phyloP scores from a whole-genome alignment of 2,329 filamentous ascomycete species.

The Ophiostoma angusticollis region DNA sequence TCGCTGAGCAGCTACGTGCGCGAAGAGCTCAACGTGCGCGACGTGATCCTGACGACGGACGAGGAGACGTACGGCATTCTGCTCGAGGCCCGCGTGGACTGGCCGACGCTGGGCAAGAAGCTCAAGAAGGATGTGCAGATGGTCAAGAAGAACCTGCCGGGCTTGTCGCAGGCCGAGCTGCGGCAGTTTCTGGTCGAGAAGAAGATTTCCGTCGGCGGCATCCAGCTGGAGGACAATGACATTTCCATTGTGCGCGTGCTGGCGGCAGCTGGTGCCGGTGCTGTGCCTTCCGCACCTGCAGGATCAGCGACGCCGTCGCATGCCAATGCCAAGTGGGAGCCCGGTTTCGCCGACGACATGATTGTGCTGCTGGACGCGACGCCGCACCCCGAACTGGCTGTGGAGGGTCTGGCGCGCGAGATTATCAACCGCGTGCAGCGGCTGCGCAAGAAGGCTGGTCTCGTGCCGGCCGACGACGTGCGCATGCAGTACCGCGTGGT shows the following conservation, averaged over 20 bases:
- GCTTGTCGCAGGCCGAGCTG: conserved; percentile 66
- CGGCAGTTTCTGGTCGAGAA: conserved; percentile 62
- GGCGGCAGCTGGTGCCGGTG: conserved; percentile 24
- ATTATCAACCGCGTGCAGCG: conserved; percentile 89
- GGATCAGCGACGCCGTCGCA: background rate
- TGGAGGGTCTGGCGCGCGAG: conserved; percentile 82
- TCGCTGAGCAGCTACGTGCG: conserved; percentile 79
- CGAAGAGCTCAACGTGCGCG: conserved; percentile 83
- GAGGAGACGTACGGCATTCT: conserved; percentile 87
- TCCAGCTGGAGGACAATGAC: conserved; percentile 69
- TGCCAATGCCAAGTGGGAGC: conserved; percentile 12
- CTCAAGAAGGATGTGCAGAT: conserved; percentile 87
- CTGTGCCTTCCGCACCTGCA: background rate
- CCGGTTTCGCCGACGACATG: conserved; percentile 42
- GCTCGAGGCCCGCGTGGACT: conserved; percentile 82
- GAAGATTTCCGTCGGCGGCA: conserved; percentile 72
- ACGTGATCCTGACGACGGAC: conserved; percentile 71
- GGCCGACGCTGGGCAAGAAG: conserved; percentile 92
- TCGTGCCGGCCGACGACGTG: conserved; percentile 86
- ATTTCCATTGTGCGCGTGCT: conserved; percentile 70
- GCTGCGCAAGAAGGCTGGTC: conserved; percentile 82
- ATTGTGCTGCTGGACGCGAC: conserved; percentile 72
- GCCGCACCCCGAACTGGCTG: conserved; percentile 69
- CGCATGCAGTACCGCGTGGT: conserved; percentile 86
- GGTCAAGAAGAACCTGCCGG: conserved; percentile 81